These are phyloP conservation scores for Syncephalis fuscata DNA, from an alignment of 371 early-diverging fungal species.

Conservation along the genomic window DNA sequence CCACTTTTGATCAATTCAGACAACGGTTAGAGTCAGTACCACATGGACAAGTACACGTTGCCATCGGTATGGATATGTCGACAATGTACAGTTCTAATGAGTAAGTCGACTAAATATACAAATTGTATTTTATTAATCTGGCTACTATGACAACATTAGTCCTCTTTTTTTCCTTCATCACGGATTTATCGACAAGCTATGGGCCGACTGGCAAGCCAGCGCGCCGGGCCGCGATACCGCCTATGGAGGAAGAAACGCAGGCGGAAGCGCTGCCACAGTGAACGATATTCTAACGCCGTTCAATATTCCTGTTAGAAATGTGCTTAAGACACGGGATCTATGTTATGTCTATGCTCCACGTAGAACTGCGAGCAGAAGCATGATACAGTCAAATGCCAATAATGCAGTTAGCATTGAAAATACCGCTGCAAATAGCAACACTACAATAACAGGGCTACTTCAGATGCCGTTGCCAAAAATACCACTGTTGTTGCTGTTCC, in stretches of 20 bases:
- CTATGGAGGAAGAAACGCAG: background rate
- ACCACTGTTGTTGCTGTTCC: no score
- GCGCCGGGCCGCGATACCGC: background rate
- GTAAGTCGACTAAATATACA: no score
- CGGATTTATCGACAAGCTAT: conserved; percentile 14
- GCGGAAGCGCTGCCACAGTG: background rate
- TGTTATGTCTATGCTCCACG: conserved; percentile 2
- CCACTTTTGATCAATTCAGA: conserved; percentile 16
- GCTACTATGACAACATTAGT: background rate
- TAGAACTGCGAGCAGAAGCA: no score
- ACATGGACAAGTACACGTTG: conserved; percentile 26
- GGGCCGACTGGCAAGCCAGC: conserved; percentile 2
- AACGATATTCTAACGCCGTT: conserved; percentile 2
- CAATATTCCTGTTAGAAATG: conserved; percentile 1
- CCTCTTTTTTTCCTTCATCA: conserved; percentile 43
- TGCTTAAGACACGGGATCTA: conserved; percentile 1
- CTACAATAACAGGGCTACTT: no score
- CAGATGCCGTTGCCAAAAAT: no score
- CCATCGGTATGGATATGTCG: conserved; percentile 23
- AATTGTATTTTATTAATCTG: background rate
- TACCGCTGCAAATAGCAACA: no score
- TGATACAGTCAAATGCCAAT: no score
- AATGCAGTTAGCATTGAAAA: no score
- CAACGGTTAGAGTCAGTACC: conserved; percentile 18
- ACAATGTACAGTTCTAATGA: conserved; percentile 18